Base-by-base conservation (phyloP, 2,329 filamentous ascomycete species). In the Thielaviopsis musarum region DNA sequence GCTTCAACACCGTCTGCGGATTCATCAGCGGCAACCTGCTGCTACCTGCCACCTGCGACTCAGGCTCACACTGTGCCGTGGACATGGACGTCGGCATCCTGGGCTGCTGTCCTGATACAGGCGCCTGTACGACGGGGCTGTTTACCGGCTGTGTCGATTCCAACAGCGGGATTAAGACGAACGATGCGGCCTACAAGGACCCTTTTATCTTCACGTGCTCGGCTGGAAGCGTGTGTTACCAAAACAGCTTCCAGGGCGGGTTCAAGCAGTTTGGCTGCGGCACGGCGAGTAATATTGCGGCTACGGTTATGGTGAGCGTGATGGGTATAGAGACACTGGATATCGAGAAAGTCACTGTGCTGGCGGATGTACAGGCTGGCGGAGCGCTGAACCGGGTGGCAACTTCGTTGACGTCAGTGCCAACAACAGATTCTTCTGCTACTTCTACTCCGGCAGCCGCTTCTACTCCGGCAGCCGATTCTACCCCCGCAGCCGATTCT, bases 1-100 rank as follows among this genome's bases (percentile, higher is more conserved):
- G 95, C 70, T 68, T 96, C 90, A 4, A 93, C 67, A 82, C 79
- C 17, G 66, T 83, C 59, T 82, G 80, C 64, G 80, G 80, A 51
- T 83, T 75, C 67, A 72, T 83, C 65, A 75, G 74, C 62, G 79
- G 78, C 22, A 67, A 81, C 63, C 67, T 74, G 0, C 68, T 69
- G 24, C 68, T 81, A 30, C 77, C 79, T 2, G 80, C 79, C 48
- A 82, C 79, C 45, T 83, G 80, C 66, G 74, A 72, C 28, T 72
- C 74, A 0, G 80, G 79, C 38, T 81, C 78, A 45, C 78, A 82
- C 66, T 83, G 80, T 65, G 80, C 78, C 24, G 69, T 78, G 52
- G 78, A 81, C 62, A 67, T 70, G 21, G 69, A 70, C 19, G 71
- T 76, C 59, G 71, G 73, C 28, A 74, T 74, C n/a, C 70, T 81